These are phyloP conservation scores for Babjeviella inositovora DNA, from an alignment of 805 yeast species.

Conservation along the genomic window DNA sequence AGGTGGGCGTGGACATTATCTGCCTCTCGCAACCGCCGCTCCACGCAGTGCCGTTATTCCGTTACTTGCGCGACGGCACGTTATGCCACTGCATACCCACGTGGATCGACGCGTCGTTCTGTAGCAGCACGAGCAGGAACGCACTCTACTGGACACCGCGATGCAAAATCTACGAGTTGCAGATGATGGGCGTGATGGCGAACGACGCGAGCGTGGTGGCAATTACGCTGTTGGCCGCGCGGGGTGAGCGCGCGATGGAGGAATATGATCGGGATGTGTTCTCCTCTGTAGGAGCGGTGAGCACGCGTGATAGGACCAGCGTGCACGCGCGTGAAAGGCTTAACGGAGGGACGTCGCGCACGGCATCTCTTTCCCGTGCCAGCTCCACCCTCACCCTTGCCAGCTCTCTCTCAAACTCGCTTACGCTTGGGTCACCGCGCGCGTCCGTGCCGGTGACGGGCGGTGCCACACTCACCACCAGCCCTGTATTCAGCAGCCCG, in stretches of 20 bases:
- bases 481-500: too few relatives aligned
- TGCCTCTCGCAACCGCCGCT: conserved; percentile 85
- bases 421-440: too few relatives aligned
- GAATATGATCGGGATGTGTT: conserved; percentile 51
- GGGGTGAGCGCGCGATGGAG: conserved; percentile 44
- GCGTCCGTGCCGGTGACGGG: too few relatives aligned
- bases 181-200: conserved; percentile 97
- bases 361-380: too few relatives aligned
- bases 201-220: conserved; percentile 63
- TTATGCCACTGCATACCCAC: conserved; percentile 73
- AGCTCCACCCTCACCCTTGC: too few relatives aligned
- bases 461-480: too few relatives aligned
- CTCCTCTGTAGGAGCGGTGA: conserved; percentile 4
- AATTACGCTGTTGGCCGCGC: conserved; percentile 36
- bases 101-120: conserved; percentile 91
- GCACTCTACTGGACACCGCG: conserved; percentile 75
- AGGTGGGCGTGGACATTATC: conserved; percentile 76
- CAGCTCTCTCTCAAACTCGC: too few relatives aligned
- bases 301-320: conserved; percentile 1
- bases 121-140: conserved; percentile 40
- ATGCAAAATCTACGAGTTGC: conserved; percentile 86
- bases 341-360: too few relatives aligned
- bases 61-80: conserved; percentile 44
- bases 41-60: conserved; percentile 79
- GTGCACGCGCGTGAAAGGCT: conserved; percentile 1